Base-by-base conservation (phyloP, 352 stramenopile species). In the Peronospora belbahrii region DNA sequence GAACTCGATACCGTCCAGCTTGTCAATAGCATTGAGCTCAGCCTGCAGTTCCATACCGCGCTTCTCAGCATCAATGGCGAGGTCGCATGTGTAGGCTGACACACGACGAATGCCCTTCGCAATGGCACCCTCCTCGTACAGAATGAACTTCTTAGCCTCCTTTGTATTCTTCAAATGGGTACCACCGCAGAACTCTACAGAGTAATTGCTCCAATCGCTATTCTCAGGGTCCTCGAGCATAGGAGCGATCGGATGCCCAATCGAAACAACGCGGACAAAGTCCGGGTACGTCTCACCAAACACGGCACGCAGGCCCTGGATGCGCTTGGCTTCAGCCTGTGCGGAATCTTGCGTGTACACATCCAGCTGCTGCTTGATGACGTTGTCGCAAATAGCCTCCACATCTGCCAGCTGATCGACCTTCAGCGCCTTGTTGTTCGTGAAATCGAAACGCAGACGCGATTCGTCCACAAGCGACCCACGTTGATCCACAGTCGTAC, bases 281-380 rank as follows among this genome's bases (percentile, higher is more conserved):
- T 99, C 96, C 9, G 97, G 97, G 81, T 99, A 99, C 4, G 94
- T 95, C 76, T 99, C 97, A 36, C 97, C 96, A 66, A 99, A 99
- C 11, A 99, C 96, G 13, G 96, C 95, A 30, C 96, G 76, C n/a
- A 99, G 70, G 22, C 93, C 95, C 37, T 95, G 79, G 49, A 99
- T 98, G 25, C 79, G 70, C 66, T 95, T 92, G 30, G 96, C 96
- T 41, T 98, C 77, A 25, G 67, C 83, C 45, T 99, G 81, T n/a
- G 90, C 75, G 47, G 97, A 86, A 4, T 97, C 70, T 56, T 97
- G 53, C 15, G 74, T 87, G 47, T 95, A 94, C 38, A 98, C 94
- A 9, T 93, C 79, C 30, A 98, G 65, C 46, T 85, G 70, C 40
- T 97, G 69, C 53, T 80, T 75, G 47, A 98, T 96, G 28, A 88